Percentiles rank a stretch among this genome's conserved stretches.
Evolutionary conservation across 768 basidiomycete genomes (phyloP).

Genomic region (Tricholoma sp.): DNA sequence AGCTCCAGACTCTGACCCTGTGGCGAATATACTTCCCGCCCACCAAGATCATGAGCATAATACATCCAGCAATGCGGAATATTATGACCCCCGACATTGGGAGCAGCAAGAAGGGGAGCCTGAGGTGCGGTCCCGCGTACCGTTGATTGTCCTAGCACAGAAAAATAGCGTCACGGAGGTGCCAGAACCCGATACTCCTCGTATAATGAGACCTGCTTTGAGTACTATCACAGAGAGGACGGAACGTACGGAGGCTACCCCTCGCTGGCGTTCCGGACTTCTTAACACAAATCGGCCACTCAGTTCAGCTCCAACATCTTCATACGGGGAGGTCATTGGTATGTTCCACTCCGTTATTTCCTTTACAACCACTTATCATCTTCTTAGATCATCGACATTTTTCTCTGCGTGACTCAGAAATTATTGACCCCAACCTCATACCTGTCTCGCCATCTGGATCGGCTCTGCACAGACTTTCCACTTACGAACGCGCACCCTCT

Average conservation of each 20-base stretch:
- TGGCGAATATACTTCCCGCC: slow-evolving; percentile 17
- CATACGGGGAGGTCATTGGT: slow-evolving; percentile 64
- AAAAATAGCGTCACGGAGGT: slow-evolving; percentile 31
- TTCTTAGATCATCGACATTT: not conserved
- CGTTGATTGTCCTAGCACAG: slow-evolving; percentile 58
- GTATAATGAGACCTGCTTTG: slow-evolving; percentile 31
- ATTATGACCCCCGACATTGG: slow-evolving; percentile 16
- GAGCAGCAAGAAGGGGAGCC: slow-evolving; percentile 15
- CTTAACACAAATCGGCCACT: slow-evolving; percentile 36
- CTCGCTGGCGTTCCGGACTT: slow-evolving; percentile 40
- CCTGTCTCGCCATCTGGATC: slow-evolving; percentile 64
- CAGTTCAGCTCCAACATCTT: slow-evolving; percentile 42
- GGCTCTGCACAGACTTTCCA: slow-evolving; percentile 56
- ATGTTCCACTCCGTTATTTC: slow-evolving; percentile 14
- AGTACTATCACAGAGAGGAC: slow-evolving; percentile 67
- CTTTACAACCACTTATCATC: not conserved
- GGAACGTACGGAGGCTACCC: slow-evolving; percentile 57
- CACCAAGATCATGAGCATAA: slow-evolving; percentile 13
- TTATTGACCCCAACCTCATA: slow-evolving; percentile 51
- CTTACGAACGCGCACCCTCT: slow-evolving; percentile 54
- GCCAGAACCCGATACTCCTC: slow-evolving; percentile 26
- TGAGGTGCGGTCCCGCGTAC: slow-evolving; percentile 43
- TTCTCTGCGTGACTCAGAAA: slow-evolving; percentile 10
- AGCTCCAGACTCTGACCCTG: slow-evolving; percentile 8
- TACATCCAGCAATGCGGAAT: slow-evolving; percentile 15